phyloP scores from a whole-genome alignment of 257 asterid species.

The Nicotiana paniculata region DNA sequence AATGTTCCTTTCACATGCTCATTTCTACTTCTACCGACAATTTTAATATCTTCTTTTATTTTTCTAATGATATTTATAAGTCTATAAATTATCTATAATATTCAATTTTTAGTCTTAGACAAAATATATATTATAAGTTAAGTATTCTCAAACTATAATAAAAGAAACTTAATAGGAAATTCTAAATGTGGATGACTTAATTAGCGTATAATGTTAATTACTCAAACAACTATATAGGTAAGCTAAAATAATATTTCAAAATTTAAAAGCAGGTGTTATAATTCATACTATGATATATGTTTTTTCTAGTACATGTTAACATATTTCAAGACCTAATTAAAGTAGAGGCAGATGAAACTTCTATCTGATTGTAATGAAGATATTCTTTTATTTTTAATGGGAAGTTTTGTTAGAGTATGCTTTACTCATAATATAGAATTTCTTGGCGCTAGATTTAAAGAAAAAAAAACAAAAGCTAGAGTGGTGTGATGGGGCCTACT shows the following conservation, averaged over 20 bases:
- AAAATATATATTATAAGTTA: neutral
- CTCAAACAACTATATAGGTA: neutral
- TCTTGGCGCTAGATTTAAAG: too few species aligned
- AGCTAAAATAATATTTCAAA: neutral
- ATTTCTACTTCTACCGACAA: neutral
- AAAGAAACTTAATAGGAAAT: neutral
- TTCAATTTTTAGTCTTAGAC: neutral
- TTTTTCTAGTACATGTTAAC: too few species aligned
- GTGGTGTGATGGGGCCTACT: conserved; percentile 25
- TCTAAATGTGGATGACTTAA: neutral
- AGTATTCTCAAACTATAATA: too few species aligned
- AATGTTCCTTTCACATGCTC: conserved; percentile 37
- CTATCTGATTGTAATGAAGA: too few species aligned
- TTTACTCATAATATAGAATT: too few species aligned
- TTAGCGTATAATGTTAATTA: neutral
- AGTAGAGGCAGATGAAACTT: too few species aligned
- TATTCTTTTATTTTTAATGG: too few species aligned
- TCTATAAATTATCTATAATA: neutral
- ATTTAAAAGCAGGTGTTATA: neutral
- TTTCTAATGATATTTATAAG: neutral
- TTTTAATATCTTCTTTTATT: neutral
- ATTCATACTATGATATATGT: too few species aligned
- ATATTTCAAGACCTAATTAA: too few species aligned
- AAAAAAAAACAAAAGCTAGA: neutral
- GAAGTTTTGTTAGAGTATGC: too few species aligned